A percentile compares a stretch with the other conserved stretches of the same genome.
Evolutionary conservation across 139 green algal species (phyloP).

Genomic region (Pleodorina starrii): DNA sequence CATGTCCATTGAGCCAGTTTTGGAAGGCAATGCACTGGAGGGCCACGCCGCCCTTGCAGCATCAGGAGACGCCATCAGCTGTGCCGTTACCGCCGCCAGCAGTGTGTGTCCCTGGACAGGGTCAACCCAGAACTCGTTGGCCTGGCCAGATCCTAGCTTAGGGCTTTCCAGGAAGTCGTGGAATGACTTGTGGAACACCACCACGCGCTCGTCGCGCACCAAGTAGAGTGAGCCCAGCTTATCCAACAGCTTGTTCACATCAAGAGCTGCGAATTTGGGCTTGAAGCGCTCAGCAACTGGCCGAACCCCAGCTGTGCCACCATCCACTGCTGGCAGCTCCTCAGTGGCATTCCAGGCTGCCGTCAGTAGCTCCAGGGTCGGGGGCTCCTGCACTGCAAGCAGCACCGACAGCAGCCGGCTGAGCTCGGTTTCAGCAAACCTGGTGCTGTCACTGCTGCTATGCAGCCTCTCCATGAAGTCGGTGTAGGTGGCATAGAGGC

Average conservation of each 20-base stretch:
- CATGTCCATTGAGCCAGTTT: no score
- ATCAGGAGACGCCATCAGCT: background rate
- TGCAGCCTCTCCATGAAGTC: background rate
- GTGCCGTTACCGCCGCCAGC: background rate
- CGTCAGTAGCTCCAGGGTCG: background rate
- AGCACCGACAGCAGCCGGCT: background rate
- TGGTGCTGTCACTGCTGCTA: background rate
- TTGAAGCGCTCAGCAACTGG: no score
- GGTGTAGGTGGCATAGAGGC: background rate
- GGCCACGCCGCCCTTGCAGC: background rate
- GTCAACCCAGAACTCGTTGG: background rate
- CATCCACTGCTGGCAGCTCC: background rate
- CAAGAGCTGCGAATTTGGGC: background rate
- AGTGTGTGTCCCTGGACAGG: background rate
- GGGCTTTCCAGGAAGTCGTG: background rate
- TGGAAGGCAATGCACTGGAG: background rate
- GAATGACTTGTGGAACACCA: slow-evolving; percentile 13
- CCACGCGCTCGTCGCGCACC: background rate
- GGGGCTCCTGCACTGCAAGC: background rate
- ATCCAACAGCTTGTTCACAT: background rate
- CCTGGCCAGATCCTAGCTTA: background rate
- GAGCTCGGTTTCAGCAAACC: background rate
- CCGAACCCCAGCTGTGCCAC: no score
- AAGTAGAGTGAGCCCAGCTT: background rate
- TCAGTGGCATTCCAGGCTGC: background rate